Evolutionary conservation across 306 rosid species (phyloP).

Genomic region (Fragaria nilgerrensis): DNA sequence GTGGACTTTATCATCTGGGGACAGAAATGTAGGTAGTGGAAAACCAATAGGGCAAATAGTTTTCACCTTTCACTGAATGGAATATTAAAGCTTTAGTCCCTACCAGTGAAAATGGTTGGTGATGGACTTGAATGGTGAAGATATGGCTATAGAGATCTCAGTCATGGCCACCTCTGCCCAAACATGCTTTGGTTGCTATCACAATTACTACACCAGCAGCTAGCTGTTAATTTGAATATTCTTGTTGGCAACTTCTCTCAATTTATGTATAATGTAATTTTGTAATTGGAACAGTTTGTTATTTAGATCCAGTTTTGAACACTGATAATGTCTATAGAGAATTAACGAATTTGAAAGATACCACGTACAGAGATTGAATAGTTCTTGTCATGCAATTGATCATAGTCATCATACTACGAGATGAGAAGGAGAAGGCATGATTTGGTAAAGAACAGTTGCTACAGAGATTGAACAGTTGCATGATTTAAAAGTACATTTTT

Average conservation of each 20-base stretch:
- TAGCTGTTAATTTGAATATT: not conserved
- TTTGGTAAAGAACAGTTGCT: not conserved
- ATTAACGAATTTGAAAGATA: not conserved
- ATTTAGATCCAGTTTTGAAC: not conserved
- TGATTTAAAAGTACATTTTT: not conserved
- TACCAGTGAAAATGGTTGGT: not conserved
- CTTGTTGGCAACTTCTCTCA: not conserved
- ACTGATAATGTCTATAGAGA: not conserved
- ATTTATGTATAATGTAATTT: not conserved
- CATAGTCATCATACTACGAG: not conserved
- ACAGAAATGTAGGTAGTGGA: not conserved
- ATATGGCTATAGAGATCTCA: not conserved
- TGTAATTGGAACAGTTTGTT: not conserved
- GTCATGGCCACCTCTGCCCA: not conserved
- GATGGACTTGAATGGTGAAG: not conserved
- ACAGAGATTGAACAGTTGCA: not conserved
- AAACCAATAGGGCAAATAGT: not conserved
- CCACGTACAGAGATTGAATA: not conserved
- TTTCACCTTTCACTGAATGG: slow-evolving; percentile 2
- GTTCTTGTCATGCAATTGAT: not conserved
- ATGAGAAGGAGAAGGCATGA: not conserved
- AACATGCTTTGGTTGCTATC: slow-evolving; percentile 15
- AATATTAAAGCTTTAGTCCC: slow-evolving; percentile 7
- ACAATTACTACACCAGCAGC: not conserved
- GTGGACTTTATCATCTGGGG: slow-evolving; percentile 10